Base-by-base conservation (phyloP, 257 asterid species). In the Ocimum tenuiflorum region DNA sequence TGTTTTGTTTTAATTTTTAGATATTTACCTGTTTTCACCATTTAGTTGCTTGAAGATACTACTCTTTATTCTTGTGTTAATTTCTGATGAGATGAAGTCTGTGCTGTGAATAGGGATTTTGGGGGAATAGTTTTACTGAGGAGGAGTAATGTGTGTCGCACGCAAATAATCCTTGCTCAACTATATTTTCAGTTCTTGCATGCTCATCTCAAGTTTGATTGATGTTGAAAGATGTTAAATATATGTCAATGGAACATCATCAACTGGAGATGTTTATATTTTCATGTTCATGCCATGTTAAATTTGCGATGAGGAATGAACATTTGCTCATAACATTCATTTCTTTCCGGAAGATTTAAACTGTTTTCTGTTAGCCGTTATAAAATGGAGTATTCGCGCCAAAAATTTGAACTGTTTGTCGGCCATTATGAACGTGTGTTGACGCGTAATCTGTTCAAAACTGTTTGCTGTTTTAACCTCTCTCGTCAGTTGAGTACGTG, bases 61-160 rank as follows among this genome's bases (percentile, higher is more conserved):
- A 8, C 1, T 68, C 4, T 3, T 62, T 24, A 24, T 24, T 4
- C 1, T 39, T 36, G 5, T 43, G 33, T 13, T 42, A 24, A 17
- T 50, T 62, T 51, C 41, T 51, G 47, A 17, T 43, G 53, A 29
- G 52, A 60, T 60, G 42, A 61, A 17, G 15, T 22, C 43, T 54
- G 46, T 38, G 12, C 41, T 38, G 13, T 54, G 65, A 51, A 65
- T 36, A 66, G 69, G 70, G 70, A 8, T 29, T 76, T 63, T 42
- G 12, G 65, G 53, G 23, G 45, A 46, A 52, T 46, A 43, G 31
- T 52, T 42, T 20, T 67, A 45, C 8, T 35, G 18, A 31, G 54
- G 41, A 12, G 52, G 64, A 14, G 42, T 22, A 9, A 15, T 19
- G 14, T 52, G 31, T 65, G 65, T 29, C 43, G 52, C 36, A 31